Evolutionary conservation across 345 rosid species (phyloP), one percentile per base, ranked within the genome.

Genomic region (Acer negundo): DNA sequence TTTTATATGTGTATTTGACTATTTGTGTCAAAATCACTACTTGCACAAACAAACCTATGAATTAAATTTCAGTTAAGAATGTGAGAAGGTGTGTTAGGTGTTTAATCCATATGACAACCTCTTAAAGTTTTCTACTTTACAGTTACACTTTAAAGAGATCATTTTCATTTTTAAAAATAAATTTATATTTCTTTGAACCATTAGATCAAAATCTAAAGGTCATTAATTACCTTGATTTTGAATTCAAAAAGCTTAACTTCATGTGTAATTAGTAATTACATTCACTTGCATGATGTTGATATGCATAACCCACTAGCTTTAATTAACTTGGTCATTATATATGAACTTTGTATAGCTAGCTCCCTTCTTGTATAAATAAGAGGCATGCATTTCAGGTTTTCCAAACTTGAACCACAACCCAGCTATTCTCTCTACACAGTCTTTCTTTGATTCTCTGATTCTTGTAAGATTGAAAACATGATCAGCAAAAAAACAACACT

Each of bases 401-500:
- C 38, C 38, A 35, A 35, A 4, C 55, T 49, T 49, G 55, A 49
- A 49, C 55, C 6, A 13, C 55, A 12, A 49, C 55, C 55, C n/a
- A n/a, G n/a, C n/a, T 12, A 49, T 9, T 15, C 15, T 13, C 55
- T 13, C 55, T 49, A 3, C 1, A 13, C 55, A 49, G 19, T 4
- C 16, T 13, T 15, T 49, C 55, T 49, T 15, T 49, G 55, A 49
- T 49, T 49, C 55, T 49, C 17, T 49, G 55, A 49, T 49, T 15
- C 16, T 49, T 49, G 3, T 49, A 49, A 49, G 55, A 49, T 49
- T 49, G 19, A 49, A 80, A 10, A 23, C 0, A 58, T 64, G 74
- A 16, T 64, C 26, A 62, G 46, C 59, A 6, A 62, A 70, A 76
- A 69, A 55, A 58, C 73, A 31, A 31, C 70, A 11, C 56, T 82